Conservation (phyloP, 441 rosid genomes). For the Arabidopsis lyrata region DNA sequence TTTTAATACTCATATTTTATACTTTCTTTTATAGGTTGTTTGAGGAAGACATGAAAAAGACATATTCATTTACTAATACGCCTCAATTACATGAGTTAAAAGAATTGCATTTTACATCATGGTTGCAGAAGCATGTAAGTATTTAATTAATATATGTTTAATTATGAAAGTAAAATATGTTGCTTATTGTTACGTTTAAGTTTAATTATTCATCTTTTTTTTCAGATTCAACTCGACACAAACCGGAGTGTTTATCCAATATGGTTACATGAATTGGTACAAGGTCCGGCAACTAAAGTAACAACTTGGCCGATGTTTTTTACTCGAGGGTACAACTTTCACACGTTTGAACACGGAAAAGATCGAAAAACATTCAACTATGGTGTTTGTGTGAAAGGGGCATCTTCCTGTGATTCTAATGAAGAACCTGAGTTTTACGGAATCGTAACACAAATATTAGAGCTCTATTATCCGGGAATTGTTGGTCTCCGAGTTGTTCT, state of each 20-base stretch:
- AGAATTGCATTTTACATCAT: neutral
- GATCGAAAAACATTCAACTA: slow-evolving; percentile 7
- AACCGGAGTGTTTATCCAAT: neutral
- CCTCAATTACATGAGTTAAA: neutral
- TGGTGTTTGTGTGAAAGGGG: slow-evolving; percentile 8
- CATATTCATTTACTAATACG: neutral
- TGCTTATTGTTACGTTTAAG: neutral
- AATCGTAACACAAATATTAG: no score
- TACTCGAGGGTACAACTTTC: slow-evolving; percentile 2
- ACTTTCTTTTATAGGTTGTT: neutral
- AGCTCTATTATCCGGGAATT: no score
- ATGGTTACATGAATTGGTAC: no score
- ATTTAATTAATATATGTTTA: neutral
- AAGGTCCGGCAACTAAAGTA: slow-evolving; percentile 1
- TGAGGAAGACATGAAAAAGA: neutral
- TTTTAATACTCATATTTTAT: no score
- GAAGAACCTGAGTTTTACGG: neutral
- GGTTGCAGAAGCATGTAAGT: neutral
- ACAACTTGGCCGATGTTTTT: slow-evolving; percentile 13
- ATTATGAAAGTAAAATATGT: neutral
- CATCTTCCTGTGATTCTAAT: neutral
- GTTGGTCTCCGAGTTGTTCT: no score
- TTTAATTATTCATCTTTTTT: no score
- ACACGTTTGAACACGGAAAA: neutral
- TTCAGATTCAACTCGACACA: neutral